phyloP scores from a whole-genome alignment of 495 filamentous ascomycete species.

The Tuber borchii region DNA sequence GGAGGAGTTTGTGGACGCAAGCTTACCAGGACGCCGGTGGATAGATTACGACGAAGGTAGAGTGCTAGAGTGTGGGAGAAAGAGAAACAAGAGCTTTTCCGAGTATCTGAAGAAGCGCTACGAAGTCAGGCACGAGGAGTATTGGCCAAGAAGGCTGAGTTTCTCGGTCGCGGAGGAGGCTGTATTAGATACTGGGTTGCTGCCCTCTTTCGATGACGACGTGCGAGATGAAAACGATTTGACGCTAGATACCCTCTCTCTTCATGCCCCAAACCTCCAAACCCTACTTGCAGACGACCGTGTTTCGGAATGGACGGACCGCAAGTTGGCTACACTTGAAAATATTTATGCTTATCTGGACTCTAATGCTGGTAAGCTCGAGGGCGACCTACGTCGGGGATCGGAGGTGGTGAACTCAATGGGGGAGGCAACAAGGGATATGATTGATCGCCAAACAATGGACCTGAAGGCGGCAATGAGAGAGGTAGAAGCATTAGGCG shows the following conservation, averaged over 20 bases:
- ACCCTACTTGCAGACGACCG: constrained; percentile 54
- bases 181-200: constrained; percentile 57
- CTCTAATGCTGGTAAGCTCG: constrained; percentile 59
- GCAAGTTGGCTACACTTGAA: constrained; percentile 58
- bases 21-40: background rate
- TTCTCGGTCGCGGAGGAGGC: constrained; percentile 88
- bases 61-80: background rate
- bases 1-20: constrained; percentile 36
- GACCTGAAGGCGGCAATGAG: constrained; percentile 66
- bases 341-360: constrained; percentile 56
- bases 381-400: constrained; percentile 61
- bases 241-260: constrained; percentile 6
- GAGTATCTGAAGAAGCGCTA: constrained; percentile 23
- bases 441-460: constrained; percentile 60
- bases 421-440: constrained; percentile 59
- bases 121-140: constrained; percentile 48
- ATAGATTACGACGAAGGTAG: background rate
- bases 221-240: constrained; percentile 40
- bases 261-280: constrained; percentile 46
- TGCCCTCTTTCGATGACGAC: constrained; percentile 29
- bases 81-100: constrained; percentile 41
- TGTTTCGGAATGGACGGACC: constrained; percentile 54
- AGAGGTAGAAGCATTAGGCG: constrained; percentile 73
- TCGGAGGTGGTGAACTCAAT: constrained; percentile 58
- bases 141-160: constrained; percentile 74